Percentiles rank a stretch among this genome's conserved stretches.
These are phyloP conservation scores for Venturia aucupariae DNA, from an alignment of 2,329 filamentous ascomycete genomes.

Conservation along the genomic window DNA sequence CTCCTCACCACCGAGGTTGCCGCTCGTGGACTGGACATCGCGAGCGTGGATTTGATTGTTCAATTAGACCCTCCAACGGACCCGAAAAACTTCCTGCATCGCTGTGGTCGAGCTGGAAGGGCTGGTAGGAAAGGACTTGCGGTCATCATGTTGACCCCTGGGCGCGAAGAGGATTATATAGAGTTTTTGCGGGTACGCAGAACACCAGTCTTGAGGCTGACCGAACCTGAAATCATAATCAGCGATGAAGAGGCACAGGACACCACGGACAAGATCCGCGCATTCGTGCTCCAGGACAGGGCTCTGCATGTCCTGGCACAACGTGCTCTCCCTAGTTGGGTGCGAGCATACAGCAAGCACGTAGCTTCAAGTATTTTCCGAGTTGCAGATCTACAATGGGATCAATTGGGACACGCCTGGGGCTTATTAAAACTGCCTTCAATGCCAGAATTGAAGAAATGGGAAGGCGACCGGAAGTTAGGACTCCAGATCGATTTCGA, in stretches of 20 bases:
- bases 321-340: conserved; percentile 86
- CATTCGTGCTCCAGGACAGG: conserved; percentile 49
- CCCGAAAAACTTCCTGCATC: conserved; percentile 70
- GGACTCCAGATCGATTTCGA: conserved; percentile 34
- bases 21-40: conserved; percentile 83
- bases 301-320: conserved; percentile 80
- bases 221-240: conserved; percentile 47
- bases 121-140: conserved; percentile 67
- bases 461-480: conserved; percentile 35
- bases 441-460: conserved; percentile 69
- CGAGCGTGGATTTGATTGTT: conserved; percentile 81
- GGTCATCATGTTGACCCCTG: conserved; percentile 75
- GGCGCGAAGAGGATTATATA: conserved; percentile 80
- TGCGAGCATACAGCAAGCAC: conserved; percentile 84
- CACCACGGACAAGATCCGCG: conserved; percentile 53
- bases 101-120: conserved; percentile 54
- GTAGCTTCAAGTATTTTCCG: conserved; percentile 87
- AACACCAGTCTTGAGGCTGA: conserved; percentile 64
- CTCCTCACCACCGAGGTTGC: conserved; percentile 90
- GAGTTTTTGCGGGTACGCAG: conserved; percentile 79
- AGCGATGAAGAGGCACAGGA: conserved; percentile 51
- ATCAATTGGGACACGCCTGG: conserved; percentile 71
- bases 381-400: conserved; percentile 73
- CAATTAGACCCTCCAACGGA: conserved; percentile 81
- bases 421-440: conserved; percentile 77